A percentile compares a stretch with the other conserved stretches of the same genome.
These are phyloP conservation scores for Chytriomyces confervae DNA, from an alignment of 192 early-diverging fungal genomes.

Conservation along the genomic window DNA sequence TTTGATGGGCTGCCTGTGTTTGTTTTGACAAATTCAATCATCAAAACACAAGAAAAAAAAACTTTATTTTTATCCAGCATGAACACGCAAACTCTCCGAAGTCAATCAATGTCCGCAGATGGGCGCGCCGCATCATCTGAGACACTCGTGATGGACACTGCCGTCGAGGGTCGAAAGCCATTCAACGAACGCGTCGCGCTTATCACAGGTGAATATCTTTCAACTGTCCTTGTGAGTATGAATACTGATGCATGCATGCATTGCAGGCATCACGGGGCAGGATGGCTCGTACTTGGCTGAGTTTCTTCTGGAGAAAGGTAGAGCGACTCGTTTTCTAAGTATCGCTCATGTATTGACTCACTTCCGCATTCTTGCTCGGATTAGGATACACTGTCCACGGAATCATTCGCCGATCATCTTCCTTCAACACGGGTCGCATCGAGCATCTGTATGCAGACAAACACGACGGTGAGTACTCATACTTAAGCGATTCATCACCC, in stretches of 20 bases:
- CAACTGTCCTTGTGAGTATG: too few relatives aligned
- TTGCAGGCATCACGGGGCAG: slow-evolving; percentile 78
- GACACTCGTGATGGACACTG: neutral
- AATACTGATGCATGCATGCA: too few relatives aligned
- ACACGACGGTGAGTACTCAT: slow-evolving; percentile 43
- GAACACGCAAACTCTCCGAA: neutral
- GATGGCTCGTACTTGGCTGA: slow-evolving; percentile 81
- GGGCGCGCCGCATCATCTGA: neutral
- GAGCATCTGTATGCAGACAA: slow-evolving; percentile 78
- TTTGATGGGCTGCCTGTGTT: too few relatives aligned
- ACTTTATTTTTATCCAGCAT: neutral
- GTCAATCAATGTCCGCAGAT: neutral
- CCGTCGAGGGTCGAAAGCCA: neutral
- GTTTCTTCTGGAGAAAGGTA: slow-evolving; percentile 72
- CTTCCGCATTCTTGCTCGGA: neutral
- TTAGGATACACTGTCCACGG: slow-evolving; percentile 75
- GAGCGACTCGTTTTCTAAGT: neutral
- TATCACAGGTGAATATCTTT: too few relatives aligned
- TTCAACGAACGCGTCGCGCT: neutral
- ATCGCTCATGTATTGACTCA: neutral
- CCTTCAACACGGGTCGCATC: slow-evolving; percentile 85
- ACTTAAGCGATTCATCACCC: neutral
- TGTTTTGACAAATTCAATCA: too few relatives aligned
- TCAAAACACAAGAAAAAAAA: slow-evolving; percentile 3
- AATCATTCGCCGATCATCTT: slow-evolving; percentile 80